Evolutionary conservation across 2,329 filamentous ascomycete genomes (phyloP), one percentile per base, ranked within the genome.

Genomic region (Parafenestella ontariensis): DNA sequence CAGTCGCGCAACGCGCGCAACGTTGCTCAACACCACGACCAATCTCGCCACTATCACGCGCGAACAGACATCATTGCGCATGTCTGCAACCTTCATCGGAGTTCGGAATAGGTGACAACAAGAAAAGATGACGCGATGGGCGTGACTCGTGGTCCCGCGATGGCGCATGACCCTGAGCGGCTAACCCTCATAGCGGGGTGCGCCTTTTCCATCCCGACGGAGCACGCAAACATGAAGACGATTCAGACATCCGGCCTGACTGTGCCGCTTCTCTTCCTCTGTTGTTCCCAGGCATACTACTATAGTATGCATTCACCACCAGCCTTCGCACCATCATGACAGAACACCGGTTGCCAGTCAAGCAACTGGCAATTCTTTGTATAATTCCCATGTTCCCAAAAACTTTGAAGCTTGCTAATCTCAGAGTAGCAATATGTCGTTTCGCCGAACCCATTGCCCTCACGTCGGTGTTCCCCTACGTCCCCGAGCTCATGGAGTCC

Each of bases 381-480:
- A 66, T 15, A 49, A 36, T 13, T 41, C 3, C 31, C 33, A 20
- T 24, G 44, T 37, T 40, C 18, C 24, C 15, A 17, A 20, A n/a
- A n/a, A 10, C 6, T 33, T 37, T 11, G 20, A n/a, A 20, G 20
- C 17, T 36, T 24, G 46, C 54, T 50, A 52, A 59, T 58, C 18
- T 49, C 48, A 15, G 21, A 46, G n/a, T 67, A 96, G 92, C 92
- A 74, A 91, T 96, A 81, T 93, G 96, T 72, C 91, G 93, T 59
- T 86, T 97, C 64, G 91, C 92, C 48, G 93, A 97, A 77, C 93
- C 93, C 20, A 94, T 97, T 66, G 92, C 93, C 46, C 85, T 97
- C 61, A 96, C 92, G 1, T 95, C 91, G 70, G 95, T 96, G 76
- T 96, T 94, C 68, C 93, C 93, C 18, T 97, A 96, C 91, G 56